Percentiles rank a stretch among this genome's conserved stretches.
Evolutionary conservation across 192 early-diverging fungal genomes (phyloP).

Genomic region (Coemansia sp.): DNA sequence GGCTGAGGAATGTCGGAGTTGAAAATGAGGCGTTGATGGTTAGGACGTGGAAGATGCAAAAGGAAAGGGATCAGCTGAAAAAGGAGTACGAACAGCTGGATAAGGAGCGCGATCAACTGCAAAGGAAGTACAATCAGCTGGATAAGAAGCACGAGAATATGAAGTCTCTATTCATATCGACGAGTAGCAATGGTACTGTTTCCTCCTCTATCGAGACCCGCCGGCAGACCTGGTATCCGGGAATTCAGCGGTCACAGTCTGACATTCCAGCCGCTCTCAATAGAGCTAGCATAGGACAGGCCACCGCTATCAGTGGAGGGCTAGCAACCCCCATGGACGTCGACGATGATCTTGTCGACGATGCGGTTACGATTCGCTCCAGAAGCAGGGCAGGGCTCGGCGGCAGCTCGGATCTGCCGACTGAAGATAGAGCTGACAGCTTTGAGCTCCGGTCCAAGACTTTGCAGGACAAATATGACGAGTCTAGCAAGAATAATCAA

Average conservation of each 20-base stretch:
- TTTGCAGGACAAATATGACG: constrained; percentile 22
- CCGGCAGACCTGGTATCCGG: constrained; percentile 59
- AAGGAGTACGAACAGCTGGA: constrained; percentile 44
- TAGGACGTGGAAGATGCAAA: constrained; percentile 35
- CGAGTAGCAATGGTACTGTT: constrained; percentile 11
- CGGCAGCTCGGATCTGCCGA: background rate
- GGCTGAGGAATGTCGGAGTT: constrained; percentile 58
- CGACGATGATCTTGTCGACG: constrained; percentile 10
- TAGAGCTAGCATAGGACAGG: background rate
- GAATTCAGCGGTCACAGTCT: constrained; percentile 28
- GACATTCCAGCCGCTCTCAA: background rate
- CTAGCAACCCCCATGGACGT: constrained; percentile 25
- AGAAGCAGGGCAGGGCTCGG: constrained; percentile 2
- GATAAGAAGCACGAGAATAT: constrained; percentile 35
- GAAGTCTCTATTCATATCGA: constrained; percentile 31
- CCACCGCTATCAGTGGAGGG: background rate
- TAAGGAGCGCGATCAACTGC: constrained; percentile 26
- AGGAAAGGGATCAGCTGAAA: constrained; percentile 33
- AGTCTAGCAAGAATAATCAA: constrained; percentile 17
- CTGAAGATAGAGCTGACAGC: background rate
- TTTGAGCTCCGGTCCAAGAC: constrained; percentile 17
- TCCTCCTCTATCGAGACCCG: constrained; percentile 22
- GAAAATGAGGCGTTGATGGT: constrained; percentile 55
- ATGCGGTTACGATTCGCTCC: background rate
- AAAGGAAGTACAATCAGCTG: constrained; percentile 43